Base-by-base conservation (phyloP, 2,329 filamentous ascomycete species). In the Aspergillus sclerotialis region DNA sequence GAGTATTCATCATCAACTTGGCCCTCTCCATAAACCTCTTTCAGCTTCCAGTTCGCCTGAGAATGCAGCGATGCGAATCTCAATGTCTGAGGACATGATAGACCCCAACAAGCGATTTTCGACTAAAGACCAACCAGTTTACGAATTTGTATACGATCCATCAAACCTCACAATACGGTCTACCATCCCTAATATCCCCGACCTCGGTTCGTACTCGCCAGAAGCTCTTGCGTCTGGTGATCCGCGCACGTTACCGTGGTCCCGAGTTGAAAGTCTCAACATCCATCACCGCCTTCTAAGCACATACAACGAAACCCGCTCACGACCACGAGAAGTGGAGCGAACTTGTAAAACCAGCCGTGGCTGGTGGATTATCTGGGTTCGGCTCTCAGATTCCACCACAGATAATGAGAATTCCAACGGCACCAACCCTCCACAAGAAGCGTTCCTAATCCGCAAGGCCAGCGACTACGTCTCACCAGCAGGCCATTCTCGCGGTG, bases 291-390 rank as follows among this genome's bases (percentile, higher is more conserved):
- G 76, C 36, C 69, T 81, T 26, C 56, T 82, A 16, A 69, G 69
- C 37, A 78, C 73, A 0, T 65, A 77, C 32, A 52, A 57, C n/a
- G 66, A 68, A 37, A 77, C 75, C 2, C 64, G 70, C 2, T 56
- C 56, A 14, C 58, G 57, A 1, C 43, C 54, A 1, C 53, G 60
- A 7, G 75, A 80, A 40, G 61, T 74, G 5, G 78, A 82, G 47
- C 65, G 74, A 19, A 80, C 73, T 1, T 73, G 72, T 53, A 81
- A 80, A 55, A 80, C 77, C 0, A 69, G 60, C 28, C 68, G 77
- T n/a, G 75, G 75, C 5, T 82, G 77, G 77, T 82, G 78, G 78
- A 67, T 82, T 2, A 71, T 80, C 14, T 82, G 78, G 77, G 71
- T 80, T 55, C 68, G 74, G 7, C 55, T 79, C 18, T 62, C 63